Evolutionary conservation across 2,329 filamentous ascomycete species (phyloP).

Genomic region (Venturiaceae sp.): DNA sequence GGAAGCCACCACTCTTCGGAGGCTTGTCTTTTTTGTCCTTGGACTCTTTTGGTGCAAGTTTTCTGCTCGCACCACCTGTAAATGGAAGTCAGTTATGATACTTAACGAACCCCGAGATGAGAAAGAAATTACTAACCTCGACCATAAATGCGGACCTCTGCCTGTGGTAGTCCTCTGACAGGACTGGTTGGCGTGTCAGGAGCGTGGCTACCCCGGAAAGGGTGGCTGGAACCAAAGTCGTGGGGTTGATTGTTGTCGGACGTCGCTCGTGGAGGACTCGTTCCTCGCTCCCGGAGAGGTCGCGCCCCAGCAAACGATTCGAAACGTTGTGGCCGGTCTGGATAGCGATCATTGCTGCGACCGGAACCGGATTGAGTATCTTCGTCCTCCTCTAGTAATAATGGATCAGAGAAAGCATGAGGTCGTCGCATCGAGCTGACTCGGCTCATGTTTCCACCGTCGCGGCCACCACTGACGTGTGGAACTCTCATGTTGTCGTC

Average conservation of each 20-base stretch:
- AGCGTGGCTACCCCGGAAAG: not conserved
- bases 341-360: not conserved
- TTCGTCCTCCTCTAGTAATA: not conserved
- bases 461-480: not conserved
- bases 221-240: not conserved
- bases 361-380: not conserved
- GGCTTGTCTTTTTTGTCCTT: slow-evolving; percentile 30
- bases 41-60: slow-evolving; percentile 11
- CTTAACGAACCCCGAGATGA: not conserved
- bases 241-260: not conserved
- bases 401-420: slow-evolving; percentile 9
- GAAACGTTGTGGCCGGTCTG: slow-evolving; percentile 14
- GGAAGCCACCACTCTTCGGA: slow-evolving; percentile 26
- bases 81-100: not conserved
- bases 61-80: not conserved
- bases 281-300: slow-evolving; percentile 22
- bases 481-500: not conserved
- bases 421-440: not conserved
- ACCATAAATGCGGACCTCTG: slow-evolving; percentile 43
- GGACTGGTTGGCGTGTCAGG: not conserved
- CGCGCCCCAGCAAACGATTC: slow-evolving; percentile 28
- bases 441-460: not conserved
- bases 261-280: slow-evolving; percentile 22
- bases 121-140: slow-evolving; percentile 34
- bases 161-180: slow-evolving; percentile 11